These are phyloP conservation scores for Epichloe gansuensis DNA, from an alignment of 2,329 filamentous ascomycete species.

Conservation along the genomic window DNA sequence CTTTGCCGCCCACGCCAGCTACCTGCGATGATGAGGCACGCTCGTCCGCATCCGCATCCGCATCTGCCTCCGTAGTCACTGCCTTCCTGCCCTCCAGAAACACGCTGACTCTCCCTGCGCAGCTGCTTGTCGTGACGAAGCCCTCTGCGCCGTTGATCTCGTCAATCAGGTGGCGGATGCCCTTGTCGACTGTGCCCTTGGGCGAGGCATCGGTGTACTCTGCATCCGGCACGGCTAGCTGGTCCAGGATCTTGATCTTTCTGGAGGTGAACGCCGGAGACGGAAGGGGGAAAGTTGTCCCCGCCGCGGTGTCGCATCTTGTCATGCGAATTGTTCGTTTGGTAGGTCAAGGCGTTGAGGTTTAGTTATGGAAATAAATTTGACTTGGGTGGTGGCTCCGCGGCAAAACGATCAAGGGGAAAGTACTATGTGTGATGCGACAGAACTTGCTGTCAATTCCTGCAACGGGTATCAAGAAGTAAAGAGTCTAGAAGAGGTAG, in stretches of 20 bases:
- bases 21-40: slow-evolving; percentile 15
- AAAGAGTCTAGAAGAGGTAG: no score
- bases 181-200: slow-evolving; percentile 74
- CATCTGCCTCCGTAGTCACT: neutral
- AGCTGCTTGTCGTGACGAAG: slow-evolving; percentile 86
- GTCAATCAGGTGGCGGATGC: slow-evolving; percentile 63
- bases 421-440: no score
- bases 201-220: slow-evolving; percentile 76
- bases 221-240: slow-evolving; percentile 53
- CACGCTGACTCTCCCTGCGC: slow-evolving; percentile 74
- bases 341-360: neutral
- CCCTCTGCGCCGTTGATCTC: slow-evolving; percentile 65
- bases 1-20: slow-evolving; percentile 69
- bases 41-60: slow-evolving; percentile 7
- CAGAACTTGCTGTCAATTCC: no score
- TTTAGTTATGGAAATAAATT: neutral
- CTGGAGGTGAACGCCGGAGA: slow-evolving; percentile 37
- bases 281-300: slow-evolving; percentile 15
- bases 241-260: slow-evolving; percentile 60
- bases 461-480: neutral
- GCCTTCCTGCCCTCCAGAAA: slow-evolving; percentile 66
- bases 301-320: slow-evolving; percentile 14
- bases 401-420: no score
- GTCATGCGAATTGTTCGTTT: neutral
- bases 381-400: no score